Conservation (phyloP, 78 protist species). For the Protostelium mycophagum region DNA sequence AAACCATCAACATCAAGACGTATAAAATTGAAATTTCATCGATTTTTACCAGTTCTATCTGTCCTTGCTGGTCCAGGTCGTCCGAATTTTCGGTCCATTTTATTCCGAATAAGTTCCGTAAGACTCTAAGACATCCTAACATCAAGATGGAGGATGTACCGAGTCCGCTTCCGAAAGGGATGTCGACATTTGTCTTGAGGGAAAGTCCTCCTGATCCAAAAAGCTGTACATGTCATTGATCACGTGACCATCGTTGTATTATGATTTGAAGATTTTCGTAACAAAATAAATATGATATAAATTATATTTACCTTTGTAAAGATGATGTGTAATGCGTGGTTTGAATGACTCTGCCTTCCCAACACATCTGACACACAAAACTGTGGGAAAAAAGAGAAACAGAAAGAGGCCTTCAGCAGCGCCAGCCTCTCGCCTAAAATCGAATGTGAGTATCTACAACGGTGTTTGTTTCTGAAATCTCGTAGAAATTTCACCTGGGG, state of each 20-base stretch:
- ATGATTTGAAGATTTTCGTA: too few species aligned
- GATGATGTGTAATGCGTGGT: neutral
- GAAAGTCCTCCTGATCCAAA: neutral
- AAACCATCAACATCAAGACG: neutral
- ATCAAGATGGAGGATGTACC: constrained; percentile 33
- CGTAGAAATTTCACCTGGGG: too few species aligned
- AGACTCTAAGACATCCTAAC: constrained; percentile 45
- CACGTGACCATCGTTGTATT: neutral
- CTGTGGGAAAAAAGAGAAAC: neutral
- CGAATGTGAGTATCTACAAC: too few species aligned
- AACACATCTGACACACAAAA: neutral
- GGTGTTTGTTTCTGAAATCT: too few species aligned
- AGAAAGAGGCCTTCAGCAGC: neutral
- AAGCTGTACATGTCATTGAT: neutral
- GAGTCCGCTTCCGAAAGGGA: neutral
- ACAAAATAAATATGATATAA: too few species aligned
- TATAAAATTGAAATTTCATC: constrained; percentile 7
- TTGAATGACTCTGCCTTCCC: neutral
- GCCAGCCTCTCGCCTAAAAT: neutral
- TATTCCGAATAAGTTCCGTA: constrained; percentile 35
- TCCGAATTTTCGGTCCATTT: constrained; percentile 38
- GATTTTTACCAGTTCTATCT: constrained; percentile 4
- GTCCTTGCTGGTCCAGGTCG: neutral
- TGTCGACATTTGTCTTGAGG: neutral
- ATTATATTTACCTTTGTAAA: neutral